Evolutionary conservation across 106 monocot species (phyloP), one percentile per base, ranked within the genome.

Genomic region (Alisma plantagoaquatica): DNA sequence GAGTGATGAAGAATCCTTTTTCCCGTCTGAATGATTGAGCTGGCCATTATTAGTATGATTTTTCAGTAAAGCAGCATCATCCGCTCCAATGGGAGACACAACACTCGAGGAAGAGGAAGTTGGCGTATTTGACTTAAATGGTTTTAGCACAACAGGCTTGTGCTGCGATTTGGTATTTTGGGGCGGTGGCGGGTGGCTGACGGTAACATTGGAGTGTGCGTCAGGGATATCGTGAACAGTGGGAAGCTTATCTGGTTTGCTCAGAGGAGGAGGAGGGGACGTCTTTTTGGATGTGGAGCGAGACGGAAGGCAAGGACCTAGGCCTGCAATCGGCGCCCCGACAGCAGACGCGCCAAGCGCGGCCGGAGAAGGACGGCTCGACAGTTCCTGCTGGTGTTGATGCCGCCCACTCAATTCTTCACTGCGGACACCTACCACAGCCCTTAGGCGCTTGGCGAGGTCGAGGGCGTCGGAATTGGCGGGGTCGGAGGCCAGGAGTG

Each of bases 291-390:
- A 43, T 4, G 35, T 43, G 5, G 87, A 76, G 29, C 89, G 77
- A 20, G 84, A 30, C n/a, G 84, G 96, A 10, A 96, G 81, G 53
- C 78, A 98, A 6, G 89, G 78, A 3, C 96, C 96, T 15, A 98
- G 73, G n/a, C 84, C 96, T 3, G 76, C 62, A 28, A 85, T 63
- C 14, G 88, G 80, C 10, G 73, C 65, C 19, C 82, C 55, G 12
- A 90, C 74, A 3, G 84, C 84, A 0, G 90, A 84, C 10, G 90
- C 84, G 0, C 89, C 89, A 2, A 89, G 81, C 1, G 96, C 89
- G 3, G 96, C 89, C 1, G 89, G 84, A 1, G 96, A 85, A 5
- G 96, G 96, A 17, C 73, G 70, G 51, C 78, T 78, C 4, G 28
- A 29, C 22, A 24, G 35, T 24, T 51, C 23, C 10, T 43, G 48